Percentiles rank a stretch among this genome's conserved stretches.
Evolutionary conservation across 176 grass and related monocot genomes (phyloP).

Genomic region (Zea mays): Zm-B73-REFERENCE-NAM-5.0 NC_050103.1:150588001-150588500

Average conservation of each 20-base stretch:
- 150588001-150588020: conserved; percentile 89
- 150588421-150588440: conserved; percentile 66
- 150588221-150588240: background rate
- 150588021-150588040: conserved; percentile 96
- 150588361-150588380: conserved; percentile 69
- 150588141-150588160: conserved; percentile 75
- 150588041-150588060: conserved; percentile 54
- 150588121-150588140: conserved; percentile 58
- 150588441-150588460: conserved; percentile 60
- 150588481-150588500: conserved; percentile 52
- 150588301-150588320: conserved; percentile 86
- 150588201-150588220: background rate
- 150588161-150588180: conserved; percentile 89
- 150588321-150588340: conserved; percentile 71
- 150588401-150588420: conserved; percentile 73
- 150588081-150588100: conserved; percentile 75
- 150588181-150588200: conserved; percentile 72
- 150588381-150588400: conserved; percentile 80
- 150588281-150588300: conserved; percentile 85
- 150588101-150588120: conserved; percentile 71
- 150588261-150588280: conserved; percentile 72
- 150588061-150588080: conserved; percentile 83
- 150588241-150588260: background rate
- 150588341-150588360: conserved; percentile 70
- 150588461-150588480: conserved; percentile 49